Conservation (phyloP, 495 filamentous ascomycete genomes). For the Daldinia bambusicola region DNA sequence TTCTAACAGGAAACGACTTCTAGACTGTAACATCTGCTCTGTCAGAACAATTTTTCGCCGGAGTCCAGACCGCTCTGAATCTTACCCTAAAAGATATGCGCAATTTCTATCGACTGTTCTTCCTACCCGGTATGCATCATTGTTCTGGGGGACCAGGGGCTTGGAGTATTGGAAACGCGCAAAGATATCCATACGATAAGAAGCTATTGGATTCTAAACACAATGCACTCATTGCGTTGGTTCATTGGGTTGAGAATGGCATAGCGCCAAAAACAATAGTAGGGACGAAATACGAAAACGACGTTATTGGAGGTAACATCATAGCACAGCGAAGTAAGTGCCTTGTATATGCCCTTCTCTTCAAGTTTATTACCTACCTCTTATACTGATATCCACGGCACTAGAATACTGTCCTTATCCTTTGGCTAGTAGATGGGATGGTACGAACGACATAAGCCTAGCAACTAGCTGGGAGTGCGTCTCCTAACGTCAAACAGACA, state of each 20-base stretch:
- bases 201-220: neutral
- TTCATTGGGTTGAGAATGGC: neutral
- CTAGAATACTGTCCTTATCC: neutral
- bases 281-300: neutral
- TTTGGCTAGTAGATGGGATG: neutral
- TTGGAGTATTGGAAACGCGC: conserved; percentile 1
- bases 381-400: neutral
- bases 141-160: neutral
- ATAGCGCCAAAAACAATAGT: neutral
- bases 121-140: neutral
- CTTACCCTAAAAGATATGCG: neutral
- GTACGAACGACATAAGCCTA: neutral
- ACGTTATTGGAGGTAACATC: neutral
- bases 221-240: neutral
- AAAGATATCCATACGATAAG: neutral
- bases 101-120: neutral
- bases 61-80: neutral
- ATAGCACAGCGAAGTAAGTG: neutral
- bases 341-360: neutral
- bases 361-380: neutral
- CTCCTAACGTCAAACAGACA: neutral
- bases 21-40: conserved; percentile 5
- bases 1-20: too few species aligned
- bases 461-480: conserved; percentile 1
- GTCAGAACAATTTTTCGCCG: neutral